A percentile compares a stretch with the other conserved stretches of the same genome.
These are phyloP conservation scores for Pyropia yezoensis DNA, from an alignment of 23 red algal genomes.

Conservation along the genomic window DNA sequence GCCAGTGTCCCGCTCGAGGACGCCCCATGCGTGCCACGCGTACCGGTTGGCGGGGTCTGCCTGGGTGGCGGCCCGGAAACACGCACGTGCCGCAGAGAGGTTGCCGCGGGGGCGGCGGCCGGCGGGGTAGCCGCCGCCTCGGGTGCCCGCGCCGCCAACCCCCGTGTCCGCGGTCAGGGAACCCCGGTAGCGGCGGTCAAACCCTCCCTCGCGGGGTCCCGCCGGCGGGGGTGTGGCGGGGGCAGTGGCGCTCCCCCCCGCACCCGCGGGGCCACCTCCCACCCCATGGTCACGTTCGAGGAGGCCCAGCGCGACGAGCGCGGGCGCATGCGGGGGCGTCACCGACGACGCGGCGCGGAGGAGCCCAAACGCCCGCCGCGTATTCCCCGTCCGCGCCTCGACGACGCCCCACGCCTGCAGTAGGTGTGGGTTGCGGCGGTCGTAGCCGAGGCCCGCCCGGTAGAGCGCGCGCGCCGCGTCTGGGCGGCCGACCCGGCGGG, in stretches of 20 bases:
- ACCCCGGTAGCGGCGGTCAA: too few species aligned
- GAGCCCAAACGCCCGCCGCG: slow-evolving; percentile 32
- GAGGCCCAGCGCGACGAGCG: slow-evolving; percentile 71
- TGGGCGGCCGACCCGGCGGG: not conserved
- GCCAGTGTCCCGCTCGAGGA: slow-evolving; percentile 22
- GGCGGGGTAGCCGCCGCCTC: too few species aligned
- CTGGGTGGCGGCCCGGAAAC: slow-evolving; percentile 20
- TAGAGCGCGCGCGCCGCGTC: slow-evolving; percentile 28
- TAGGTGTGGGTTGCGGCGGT: slow-evolving; percentile 39
- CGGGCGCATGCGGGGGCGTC: slow-evolving; percentile 33
- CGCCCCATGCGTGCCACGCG: slow-evolving; percentile 56
- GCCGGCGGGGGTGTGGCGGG: too few species aligned
- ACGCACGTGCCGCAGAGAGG: slow-evolving; percentile 8
- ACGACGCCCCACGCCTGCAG: slow-evolving; percentile 91
- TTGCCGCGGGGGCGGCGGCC: slow-evolving; percentile 2
- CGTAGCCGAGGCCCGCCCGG: slow-evolving; percentile 17
- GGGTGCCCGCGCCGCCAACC: too few species aligned
- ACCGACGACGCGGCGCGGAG: slow-evolving; percentile 23
- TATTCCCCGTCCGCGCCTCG: slow-evolving; percentile 36
- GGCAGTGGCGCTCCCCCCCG: too few species aligned
- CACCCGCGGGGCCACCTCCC: too few species aligned
- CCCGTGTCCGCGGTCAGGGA: too few species aligned
- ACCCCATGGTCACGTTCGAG: slow-evolving; percentile 29
- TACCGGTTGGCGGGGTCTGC: slow-evolving; percentile 46
- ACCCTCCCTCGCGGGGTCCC: too few species aligned